Conservation (phyloP, 495 filamentous ascomycete species). For the Tricharina praecox region DNA sequence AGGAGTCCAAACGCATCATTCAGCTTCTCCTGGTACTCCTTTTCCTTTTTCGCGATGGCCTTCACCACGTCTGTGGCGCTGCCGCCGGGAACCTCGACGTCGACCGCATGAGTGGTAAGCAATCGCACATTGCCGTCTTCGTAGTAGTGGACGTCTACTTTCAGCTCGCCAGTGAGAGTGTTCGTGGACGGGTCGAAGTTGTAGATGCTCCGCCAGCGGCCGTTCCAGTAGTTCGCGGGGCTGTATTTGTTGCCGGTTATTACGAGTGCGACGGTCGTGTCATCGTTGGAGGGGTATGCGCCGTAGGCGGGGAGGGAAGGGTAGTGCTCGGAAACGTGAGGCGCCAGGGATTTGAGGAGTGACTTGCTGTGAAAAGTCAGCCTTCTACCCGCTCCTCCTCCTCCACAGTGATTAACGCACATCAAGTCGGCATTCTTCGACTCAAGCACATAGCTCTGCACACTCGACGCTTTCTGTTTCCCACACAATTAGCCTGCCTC, state of each 20-base stretch:
- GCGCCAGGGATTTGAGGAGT: conserved; percentile 54
- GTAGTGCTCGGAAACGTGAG: conserved; percentile 82
- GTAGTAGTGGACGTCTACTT: conserved; percentile 96
- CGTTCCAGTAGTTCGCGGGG: conserved; percentile 97
- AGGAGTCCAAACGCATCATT: conserved; percentile 75
- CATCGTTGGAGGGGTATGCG: conserved; percentile 60
- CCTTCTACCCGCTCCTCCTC: no score
- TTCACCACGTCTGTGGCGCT: conserved; percentile 52
- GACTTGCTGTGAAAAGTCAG: conserved; percentile 51
- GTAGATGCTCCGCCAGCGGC: conserved; percentile 84
- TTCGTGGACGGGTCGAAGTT: conserved; percentile 48
- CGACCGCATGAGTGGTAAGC: conserved; percentile 61
- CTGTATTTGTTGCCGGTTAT: conserved; percentile 93
- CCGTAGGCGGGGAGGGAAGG: conserved; percentile 54
- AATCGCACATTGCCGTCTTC: conserved; percentile 96
- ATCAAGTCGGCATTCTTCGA: conserved; percentile 61
- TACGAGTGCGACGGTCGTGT: conserved; percentile 59
- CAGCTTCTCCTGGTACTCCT: conserved; percentile 88
- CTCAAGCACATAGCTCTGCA: conserved; percentile 67
- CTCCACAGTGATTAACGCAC: conserved; percentile 35
- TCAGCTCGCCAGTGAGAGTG: conserved; percentile 48
- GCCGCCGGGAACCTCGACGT: conserved; percentile 34
- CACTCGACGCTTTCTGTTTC: conserved; percentile 60
- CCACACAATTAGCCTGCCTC: conserved; percentile 4
- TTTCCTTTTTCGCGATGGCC: conserved; percentile 62